These are phyloP conservation scores for Boletellus emodensis DNA, from an alignment of 768 basidiomycete species.

Conservation along the genomic window DNA sequence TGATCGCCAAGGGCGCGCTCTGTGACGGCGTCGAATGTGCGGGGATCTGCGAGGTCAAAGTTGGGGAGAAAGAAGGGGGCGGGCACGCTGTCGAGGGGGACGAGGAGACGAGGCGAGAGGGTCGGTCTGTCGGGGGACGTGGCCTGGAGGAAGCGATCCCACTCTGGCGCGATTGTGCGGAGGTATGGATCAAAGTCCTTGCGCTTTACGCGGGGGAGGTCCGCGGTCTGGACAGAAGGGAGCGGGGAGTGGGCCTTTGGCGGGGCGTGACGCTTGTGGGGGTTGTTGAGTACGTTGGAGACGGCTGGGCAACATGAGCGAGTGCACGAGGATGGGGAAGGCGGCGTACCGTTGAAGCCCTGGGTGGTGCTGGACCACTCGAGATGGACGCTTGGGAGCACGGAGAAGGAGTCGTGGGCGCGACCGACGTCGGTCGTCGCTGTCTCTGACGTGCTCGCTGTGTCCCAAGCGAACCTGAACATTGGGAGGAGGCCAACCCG, in stretches of 20 bases:
- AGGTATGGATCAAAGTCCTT: slow-evolving; percentile 87
- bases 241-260: slow-evolving; percentile 84
- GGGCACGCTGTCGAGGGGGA: slow-evolving; percentile 74
- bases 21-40: slow-evolving; percentile 73
- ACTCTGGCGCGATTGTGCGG: slow-evolving; percentile 65
- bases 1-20: slow-evolving; percentile 44
- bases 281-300: slow-evolving; percentile 90
- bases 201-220: slow-evolving; percentile 74
- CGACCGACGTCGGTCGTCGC: slow-evolving; percentile 51
- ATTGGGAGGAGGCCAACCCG: background rate
- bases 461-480: slow-evolving; percentile 79
- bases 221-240: slow-evolving; percentile 65
- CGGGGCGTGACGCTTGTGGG: slow-evolving; percentile 77
- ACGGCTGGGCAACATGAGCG: slow-evolving; percentile 57
- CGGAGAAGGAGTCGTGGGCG: slow-evolving; percentile 50
- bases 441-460: slow-evolving; percentile 71
- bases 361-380: slow-evolving; percentile 79
- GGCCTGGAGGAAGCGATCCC: slow-evolving; percentile 64
- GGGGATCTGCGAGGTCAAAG: slow-evolving; percentile 81
- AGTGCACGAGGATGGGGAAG: background rate
- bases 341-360: slow-evolving; percentile 79
- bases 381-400: slow-evolving; percentile 39
- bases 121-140: slow-evolving; percentile 25
- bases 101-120: slow-evolving; percentile 42
- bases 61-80: slow-evolving; percentile 69